These are phyloP conservation scores for Schizopora paradoxa DNA, from an alignment of 1,284 basidiomycete genomes.

Conservation along the genomic window DNA sequence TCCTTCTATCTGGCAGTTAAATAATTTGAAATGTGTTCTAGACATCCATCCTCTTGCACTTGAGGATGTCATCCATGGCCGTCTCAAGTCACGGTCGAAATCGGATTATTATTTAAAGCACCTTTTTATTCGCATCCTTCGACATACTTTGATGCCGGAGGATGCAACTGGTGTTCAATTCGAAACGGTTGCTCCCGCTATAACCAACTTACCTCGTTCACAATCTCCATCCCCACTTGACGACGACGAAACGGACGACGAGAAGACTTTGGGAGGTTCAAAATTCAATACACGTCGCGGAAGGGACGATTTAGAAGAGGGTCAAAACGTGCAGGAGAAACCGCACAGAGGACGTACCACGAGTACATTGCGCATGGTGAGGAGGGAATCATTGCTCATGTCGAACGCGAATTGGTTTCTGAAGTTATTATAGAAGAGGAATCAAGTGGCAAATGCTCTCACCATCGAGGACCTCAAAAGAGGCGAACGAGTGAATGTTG, in stretches of 20 bases:
- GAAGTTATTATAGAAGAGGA: neutral
- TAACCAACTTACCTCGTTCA: constrained; percentile 36
- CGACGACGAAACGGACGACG: constrained; percentile 25
- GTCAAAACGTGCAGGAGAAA: too few relatives aligned
- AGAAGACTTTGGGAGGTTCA: constrained; percentile 26
- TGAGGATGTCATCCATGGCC: constrained; percentile 28
- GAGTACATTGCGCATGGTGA: constrained; percentile 1
- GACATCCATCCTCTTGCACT: constrained; percentile 29
- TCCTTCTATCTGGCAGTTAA: neutral
- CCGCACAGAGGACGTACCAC: constrained; percentile 2
- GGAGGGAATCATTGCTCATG: too few relatives aligned
- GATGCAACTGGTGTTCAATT: too few relatives aligned
- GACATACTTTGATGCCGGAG: neutral
- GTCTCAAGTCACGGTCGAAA: constrained; percentile 23
- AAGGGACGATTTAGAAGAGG: too few relatives aligned
- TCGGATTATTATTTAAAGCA: constrained; percentile 29
- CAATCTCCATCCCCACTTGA: constrained; percentile 35
- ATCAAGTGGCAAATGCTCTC: constrained; percentile 1
- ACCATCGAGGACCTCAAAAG: constrained; percentile 22
- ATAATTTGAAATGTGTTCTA: constrained; percentile 1
- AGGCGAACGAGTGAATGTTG: constrained; percentile 23
- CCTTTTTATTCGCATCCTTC: constrained; percentile 24
- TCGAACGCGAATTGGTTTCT: too few relatives aligned
- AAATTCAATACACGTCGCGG: too few relatives aligned
- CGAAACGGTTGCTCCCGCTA: constrained; percentile 11